Base-by-base conservation (phyloP, 2,329 filamentous ascomycete species). In the Aspergillus aculeatinus region DNA sequence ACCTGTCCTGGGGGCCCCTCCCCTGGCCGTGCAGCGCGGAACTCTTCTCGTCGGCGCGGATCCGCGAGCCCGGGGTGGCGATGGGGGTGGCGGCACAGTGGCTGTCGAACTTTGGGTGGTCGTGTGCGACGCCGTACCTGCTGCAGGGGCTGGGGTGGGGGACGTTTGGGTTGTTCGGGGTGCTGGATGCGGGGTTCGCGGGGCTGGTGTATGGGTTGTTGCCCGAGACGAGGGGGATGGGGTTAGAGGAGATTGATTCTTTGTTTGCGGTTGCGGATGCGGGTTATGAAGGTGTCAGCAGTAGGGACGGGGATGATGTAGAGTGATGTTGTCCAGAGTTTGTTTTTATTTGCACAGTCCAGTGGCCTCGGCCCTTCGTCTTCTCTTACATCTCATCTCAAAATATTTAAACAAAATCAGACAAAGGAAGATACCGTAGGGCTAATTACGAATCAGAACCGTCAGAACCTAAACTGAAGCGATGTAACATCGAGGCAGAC, bases 231-330 rank as follows among this genome's bases (percentile, higher is more conserved):
- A 80, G 79, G 59, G 82, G 79, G 6, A 77, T 82, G 42, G 83
- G 82, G 0, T 81, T 83, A 55, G 82, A 80, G 42, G 84, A 87
- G 71, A 76, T 87, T 2, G 84, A 86, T 55, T 71, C 81, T 11
- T 70, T 87, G 60, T 87, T 87, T 65, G 80, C 2, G 27, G 39
- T 3, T 16, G 16, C 2, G 27, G 39, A 3, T 16, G 16, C 16
- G 14, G 33, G 33, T 35, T 29, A 29, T 10, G 27, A 9, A 29
- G 27, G 7, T 9, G 27, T 7, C 7, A 9, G 27, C 27, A 29
- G 27, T 23, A 23, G 23, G 23, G 23, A 23, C 23, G 23, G 23
- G 23, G 23, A 23, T 23, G 23, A 23, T 4, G 23, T 4, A 2
- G 27, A 29, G 7, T 29, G 7, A 9, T 27, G 25, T 27, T 27